phyloP scores from a whole-genome alignment of 495 filamentous ascomycete genomes.

The Pseudomonodictys pantanalensis region DNA sequence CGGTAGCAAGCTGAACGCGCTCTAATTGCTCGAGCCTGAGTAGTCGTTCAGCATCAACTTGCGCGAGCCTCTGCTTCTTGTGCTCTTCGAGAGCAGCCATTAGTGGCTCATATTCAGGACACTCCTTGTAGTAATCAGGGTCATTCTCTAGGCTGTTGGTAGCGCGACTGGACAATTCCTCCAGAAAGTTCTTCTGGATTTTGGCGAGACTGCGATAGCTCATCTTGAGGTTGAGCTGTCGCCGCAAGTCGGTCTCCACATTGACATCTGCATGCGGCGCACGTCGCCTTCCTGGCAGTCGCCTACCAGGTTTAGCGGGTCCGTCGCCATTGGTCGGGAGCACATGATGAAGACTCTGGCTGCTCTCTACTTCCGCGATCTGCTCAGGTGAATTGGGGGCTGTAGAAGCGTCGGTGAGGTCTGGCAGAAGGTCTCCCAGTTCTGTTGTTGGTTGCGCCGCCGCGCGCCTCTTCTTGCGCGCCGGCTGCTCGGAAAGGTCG shows the following conservation, averaged over 20 bases:
- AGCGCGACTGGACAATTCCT: constrained; percentile 38
- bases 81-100: constrained; percentile 27
- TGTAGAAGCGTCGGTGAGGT: constrained; percentile 27
- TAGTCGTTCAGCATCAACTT: constrained; percentile 14
- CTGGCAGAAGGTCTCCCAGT: constrained; percentile 21
- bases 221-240: constrained; percentile 41
- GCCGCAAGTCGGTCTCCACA: constrained; percentile 41
- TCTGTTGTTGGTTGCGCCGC: constrained; percentile 1
- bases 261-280: constrained; percentile 37
- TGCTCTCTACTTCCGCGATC: constrained; percentile 17
- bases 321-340: constrained; percentile 25
- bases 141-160: constrained; percentile 35
- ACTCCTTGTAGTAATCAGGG: constrained; percentile 31
- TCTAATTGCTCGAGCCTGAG: constrained; percentile 17
- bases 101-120: constrained; percentile 32
- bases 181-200: constrained; percentile 38
- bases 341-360: constrained; percentile 19
- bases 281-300: constrained; percentile 41
- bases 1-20: constrained; percentile 10
- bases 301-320: constrained; percentile 30
- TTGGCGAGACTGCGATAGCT: constrained; percentile 39
- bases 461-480: constrained; percentile 25
- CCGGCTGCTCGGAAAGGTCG: constrained; percentile 23
- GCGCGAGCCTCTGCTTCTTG: constrained; percentile 26
- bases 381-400: constrained; percentile 25